Evolutionary conservation across 2,329 filamentous ascomycete genomes (phyloP), one percentile per base, ranked within the genome.

Genomic region (Colletotrichum sp.): DNA sequence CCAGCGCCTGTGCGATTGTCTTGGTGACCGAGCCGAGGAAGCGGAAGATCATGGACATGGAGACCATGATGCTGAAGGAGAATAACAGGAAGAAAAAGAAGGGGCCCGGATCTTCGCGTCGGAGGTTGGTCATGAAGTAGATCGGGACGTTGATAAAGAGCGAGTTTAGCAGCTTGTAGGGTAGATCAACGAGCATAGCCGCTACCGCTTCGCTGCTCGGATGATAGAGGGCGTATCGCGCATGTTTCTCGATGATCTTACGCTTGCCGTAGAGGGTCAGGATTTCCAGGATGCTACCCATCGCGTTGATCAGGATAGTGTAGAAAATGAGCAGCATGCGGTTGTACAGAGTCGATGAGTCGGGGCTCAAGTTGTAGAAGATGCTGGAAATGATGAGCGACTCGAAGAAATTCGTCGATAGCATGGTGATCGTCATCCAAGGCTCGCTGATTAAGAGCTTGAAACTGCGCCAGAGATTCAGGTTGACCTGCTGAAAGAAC

Each of bases 101-200:
- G 0, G 87, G 82, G 13, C 87, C 88, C 3, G 90, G 83, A 70
- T 87, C 86, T 5, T 64, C 66, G 63, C 89, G 85, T 68, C 88
- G 85, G 6, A 93, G 84, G 73, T 91, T 89, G 1, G 90, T 88
- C 89, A 93, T 89, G 80, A 93, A 93, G 82, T 93, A 93, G 1
- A 93, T 80, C 2, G 88, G 86, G 65, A 92, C 61, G 78, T 93
- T 93, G 85, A 92, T 93, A 12, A 85, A 82, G 70, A 92, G 83
- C 1, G 88, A 82, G 75, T 90, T 90, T 0, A 76, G 8, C 2
- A 77, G 82, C 82, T 78, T 86, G 82, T 82, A 76, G 65, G 74
- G 74, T 1, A 76, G 43, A 6, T 72, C 72, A 13, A 70, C 62
- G 16, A 76, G 34, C 29, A 70, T 63, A 1, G 68, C 69, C 3